Evolutionary conservation across 805 yeast genomes (phyloP).

Genomic region (Kazachstania martiniae): DNA sequence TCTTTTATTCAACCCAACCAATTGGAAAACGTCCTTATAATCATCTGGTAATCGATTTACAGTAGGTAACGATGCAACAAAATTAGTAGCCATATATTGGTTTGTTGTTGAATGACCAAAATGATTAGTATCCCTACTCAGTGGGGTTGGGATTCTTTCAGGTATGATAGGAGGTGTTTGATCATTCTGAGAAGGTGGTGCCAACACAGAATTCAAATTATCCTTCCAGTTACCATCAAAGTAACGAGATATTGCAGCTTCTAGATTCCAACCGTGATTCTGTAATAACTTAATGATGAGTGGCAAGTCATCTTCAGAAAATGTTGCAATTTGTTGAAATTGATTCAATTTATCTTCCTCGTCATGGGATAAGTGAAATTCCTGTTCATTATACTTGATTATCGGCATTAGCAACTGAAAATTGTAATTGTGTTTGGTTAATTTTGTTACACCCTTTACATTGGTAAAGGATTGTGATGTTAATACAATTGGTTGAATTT

Average conservation of each 20-base stretch:
- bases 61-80: conserved; percentile 17
- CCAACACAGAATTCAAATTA: conserved; percentile 2
- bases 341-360: conserved; percentile 36
- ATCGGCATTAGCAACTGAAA: conserved; percentile 22
- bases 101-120: background rate
- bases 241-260: conserved; percentile 47
- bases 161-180: conserved; percentile 3
- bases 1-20: conserved; percentile 16
- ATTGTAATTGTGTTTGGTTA: no score
- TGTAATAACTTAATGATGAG: conserved; percentile 37
- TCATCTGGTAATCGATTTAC: conserved; percentile 26
- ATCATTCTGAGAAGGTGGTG: no score
- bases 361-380: conserved; percentile 29
- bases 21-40: conserved; percentile 16
- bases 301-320: conserved; percentile 36
- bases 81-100: no score
- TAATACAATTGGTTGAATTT: no score
- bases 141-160: background rate
- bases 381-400: conserved; percentile 11
- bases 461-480: no score
- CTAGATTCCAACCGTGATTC: conserved; percentile 50
- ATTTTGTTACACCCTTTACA: no score
- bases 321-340: conserved; percentile 41
- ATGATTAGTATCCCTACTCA: background rate
- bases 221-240: conserved; percentile 44